These are phyloP conservation scores for Streptanthus diversifolius DNA, from an alignment of 345 rosid genomes.

Conservation along the genomic window DNA sequence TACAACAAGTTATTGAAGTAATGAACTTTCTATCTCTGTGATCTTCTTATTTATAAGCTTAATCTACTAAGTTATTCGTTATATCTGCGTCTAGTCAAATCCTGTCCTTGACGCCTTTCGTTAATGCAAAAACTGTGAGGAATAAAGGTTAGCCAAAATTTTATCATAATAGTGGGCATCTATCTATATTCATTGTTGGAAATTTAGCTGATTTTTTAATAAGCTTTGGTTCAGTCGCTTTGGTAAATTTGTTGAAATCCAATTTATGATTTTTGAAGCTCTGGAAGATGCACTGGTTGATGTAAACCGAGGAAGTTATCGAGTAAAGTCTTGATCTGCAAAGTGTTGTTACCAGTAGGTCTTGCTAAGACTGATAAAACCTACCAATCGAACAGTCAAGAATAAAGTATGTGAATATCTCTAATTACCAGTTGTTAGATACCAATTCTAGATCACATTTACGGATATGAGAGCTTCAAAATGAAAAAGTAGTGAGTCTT, in stretches of 20 bases:
- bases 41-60: background rate
- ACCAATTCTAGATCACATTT: background rate
- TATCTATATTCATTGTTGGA: background rate
- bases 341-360: too few relatives aligned
- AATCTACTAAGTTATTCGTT: background rate
- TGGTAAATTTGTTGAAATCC: conserved; percentile 16
- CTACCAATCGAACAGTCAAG: too few relatives aligned
- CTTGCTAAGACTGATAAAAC: too few relatives aligned
- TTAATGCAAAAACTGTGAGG: conserved; percentile 1
- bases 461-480: conserved; percentile 8
- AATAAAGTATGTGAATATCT: background rate
- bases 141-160: background rate
- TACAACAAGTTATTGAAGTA: conserved; percentile 11
- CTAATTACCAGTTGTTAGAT: background rate
- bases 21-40: background rate
- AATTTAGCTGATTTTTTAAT: background rate
- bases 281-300: too few relatives aligned
- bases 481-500: background rate
- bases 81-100: background rate
- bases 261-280: too few relatives aligned
- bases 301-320: too few relatives aligned
- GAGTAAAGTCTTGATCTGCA: too few relatives aligned
- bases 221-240: background rate
- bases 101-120: conserved; percentile 16
- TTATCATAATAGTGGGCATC: background rate